These are phyloP conservation scores for Backusella psychrophila DNA, from an alignment of 192 early-diverging fungal species.

Conservation along the genomic window DNA sequence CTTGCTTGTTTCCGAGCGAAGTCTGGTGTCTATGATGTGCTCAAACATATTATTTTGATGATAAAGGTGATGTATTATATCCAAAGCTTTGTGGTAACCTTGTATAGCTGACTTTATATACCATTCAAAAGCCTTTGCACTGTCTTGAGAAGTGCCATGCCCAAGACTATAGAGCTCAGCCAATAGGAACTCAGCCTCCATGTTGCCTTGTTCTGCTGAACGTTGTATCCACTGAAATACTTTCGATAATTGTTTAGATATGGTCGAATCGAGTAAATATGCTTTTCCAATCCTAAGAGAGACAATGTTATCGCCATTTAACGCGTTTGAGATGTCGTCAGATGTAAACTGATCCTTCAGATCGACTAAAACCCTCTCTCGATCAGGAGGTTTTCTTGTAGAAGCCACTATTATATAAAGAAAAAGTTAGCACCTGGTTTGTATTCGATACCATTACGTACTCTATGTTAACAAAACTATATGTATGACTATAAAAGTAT, in stretches of 20 bases:
- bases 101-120: not conserved
- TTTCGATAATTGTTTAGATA: not conserved
- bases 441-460: not conserved
- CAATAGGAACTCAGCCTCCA: not conserved
- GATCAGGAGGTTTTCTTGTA: not conserved
- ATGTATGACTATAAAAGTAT: not conserved
- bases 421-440: not conserved
- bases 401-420: not conserved
- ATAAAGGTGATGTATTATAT: not conserved
- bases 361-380: not conserved
- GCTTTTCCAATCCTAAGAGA: not conserved
- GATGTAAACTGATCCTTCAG: not conserved
- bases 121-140: not conserved
- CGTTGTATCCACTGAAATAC: not conserved
- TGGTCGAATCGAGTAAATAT: not conserved
- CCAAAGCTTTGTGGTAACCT: not conserved
- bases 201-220: not conserved
- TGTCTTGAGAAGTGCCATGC: not conserved
- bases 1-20: not conserved
- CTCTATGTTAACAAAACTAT: not conserved
- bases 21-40: not conserved
- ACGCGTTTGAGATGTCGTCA: not conserved
- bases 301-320: not conserved
- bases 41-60: not conserved
- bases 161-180: not conserved